phyloP scores from a whole-genome alignment of 208 protist species.

The Porcisia hertigi region DNA sequence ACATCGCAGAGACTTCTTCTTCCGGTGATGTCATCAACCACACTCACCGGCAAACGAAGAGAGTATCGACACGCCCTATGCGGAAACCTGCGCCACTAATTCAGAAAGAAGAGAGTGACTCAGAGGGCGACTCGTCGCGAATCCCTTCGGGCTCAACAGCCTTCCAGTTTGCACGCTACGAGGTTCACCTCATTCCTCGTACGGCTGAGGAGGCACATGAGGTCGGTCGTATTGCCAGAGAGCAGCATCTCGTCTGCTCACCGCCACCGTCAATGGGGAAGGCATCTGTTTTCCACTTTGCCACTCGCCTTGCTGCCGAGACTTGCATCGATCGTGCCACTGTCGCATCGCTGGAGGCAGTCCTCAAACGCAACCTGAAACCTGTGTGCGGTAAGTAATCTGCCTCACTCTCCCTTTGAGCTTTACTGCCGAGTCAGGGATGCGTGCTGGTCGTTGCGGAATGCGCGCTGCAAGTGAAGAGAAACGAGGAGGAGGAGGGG shows the following conservation, averaged over 20 bases:
- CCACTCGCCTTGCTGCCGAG: conserved; percentile 35
- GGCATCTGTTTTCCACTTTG: conserved; percentile 21
- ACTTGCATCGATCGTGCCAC: conserved; percentile 30
- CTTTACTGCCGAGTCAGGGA: not conserved
- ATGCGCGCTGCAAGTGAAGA: not conserved
- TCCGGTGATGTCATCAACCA: not conserved
- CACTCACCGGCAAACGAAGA: not conserved
- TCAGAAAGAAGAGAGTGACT: not conserved
- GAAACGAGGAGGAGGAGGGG: not conserved
- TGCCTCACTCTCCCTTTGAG: not conserved
- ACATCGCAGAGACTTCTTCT: not conserved
- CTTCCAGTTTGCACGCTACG: conserved; percentile 14
- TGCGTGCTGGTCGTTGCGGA: not conserved
- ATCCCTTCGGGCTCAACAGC: not conserved
- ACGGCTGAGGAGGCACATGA: conserved; percentile 25
- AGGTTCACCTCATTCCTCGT: conserved; percentile 22
- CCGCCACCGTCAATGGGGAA: not conserved
- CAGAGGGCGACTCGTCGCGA: not conserved
- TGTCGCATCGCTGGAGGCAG: conserved; percentile 10
- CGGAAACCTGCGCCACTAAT: not conserved
- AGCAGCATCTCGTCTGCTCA: conserved; percentile 18
- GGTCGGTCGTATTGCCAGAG: conserved; percentile 14
- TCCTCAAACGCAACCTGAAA: conserved; percentile 15
- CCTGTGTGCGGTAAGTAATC: not conserved
- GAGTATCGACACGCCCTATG: not conserved